phyloP scores from a whole-genome alignment of 495 filamentous ascomycete species.

The Penicillium salamii region DNA sequence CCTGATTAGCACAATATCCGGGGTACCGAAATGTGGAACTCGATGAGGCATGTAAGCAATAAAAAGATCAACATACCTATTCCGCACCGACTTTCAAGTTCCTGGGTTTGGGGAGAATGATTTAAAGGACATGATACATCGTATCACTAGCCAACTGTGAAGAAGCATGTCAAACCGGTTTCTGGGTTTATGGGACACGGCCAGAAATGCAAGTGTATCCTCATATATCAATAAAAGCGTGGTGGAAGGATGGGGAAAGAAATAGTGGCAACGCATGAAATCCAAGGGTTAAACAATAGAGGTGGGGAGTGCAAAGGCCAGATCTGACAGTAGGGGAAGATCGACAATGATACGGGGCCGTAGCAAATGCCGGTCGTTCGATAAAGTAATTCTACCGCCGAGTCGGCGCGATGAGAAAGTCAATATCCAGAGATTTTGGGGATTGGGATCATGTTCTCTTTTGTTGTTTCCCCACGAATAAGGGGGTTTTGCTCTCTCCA shows the following conservation, averaged over 20 bases:
- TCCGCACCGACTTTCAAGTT: neutral
- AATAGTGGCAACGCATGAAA: constrained; percentile 4
- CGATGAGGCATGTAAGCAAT: neutral
- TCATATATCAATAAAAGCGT: constrained; percentile 2
- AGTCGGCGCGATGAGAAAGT: constrained; percentile 1
- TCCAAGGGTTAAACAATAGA: neutral
- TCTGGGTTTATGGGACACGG: constrained; percentile 5
- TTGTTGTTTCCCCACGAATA: neutral
- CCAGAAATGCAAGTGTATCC: constrained; percentile 1
- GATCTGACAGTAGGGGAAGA: constrained; percentile 17
- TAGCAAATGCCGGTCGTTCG: neutral
- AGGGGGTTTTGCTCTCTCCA: no score
- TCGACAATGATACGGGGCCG: constrained; percentile 11
- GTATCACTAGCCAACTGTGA: neutral
- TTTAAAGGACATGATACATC: neutral
- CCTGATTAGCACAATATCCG: neutral
- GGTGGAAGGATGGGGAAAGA: neutral
- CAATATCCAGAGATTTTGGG: no score
- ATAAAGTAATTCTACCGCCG: no score
- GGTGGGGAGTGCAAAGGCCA: neutral
- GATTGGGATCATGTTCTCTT: no score
- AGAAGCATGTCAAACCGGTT: constrained; percentile 9
- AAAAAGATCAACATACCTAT: no score
- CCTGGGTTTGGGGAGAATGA: neutral
- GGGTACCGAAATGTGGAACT: neutral